Evolutionary conservation across 257 asterid species (phyloP).

Genomic region (Sherardia arvensis): DNA sequence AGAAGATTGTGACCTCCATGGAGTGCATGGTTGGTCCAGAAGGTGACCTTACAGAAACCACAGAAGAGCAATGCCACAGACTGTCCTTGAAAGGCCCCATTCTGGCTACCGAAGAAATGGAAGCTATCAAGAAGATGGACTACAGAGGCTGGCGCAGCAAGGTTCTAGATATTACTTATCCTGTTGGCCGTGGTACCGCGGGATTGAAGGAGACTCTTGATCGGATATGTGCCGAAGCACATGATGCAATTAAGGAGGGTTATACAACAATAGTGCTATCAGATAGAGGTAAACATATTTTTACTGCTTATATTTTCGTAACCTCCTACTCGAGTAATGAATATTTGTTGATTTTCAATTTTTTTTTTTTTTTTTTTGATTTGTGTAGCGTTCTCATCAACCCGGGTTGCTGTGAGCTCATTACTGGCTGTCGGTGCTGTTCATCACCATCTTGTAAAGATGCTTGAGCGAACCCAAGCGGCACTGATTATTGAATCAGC

Average conservation of each 20-base stretch:
- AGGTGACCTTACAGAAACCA: slow-evolving; percentile 97
- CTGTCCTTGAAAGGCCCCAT: slow-evolving; percentile 90
- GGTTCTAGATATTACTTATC: slow-evolving; percentile 81
- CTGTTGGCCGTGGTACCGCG: slow-evolving; percentile 57
- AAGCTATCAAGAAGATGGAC: slow-evolving; percentile 82
- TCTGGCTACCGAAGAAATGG: slow-evolving; percentile 77
- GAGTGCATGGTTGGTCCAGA: slow-evolving; percentile 99
- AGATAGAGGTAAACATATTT: slow-evolving; percentile 63
- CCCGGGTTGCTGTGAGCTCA: slow-evolving; percentile 90
- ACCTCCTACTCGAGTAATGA: background rate
- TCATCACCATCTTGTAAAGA: slow-evolving; percentile 92
- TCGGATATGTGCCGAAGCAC: slow-evolving; percentile 87
- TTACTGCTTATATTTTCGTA: background rate
- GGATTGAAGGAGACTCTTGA: slow-evolving; percentile 93
- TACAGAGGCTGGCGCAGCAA: slow-evolving; percentile 96
- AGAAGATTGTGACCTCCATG: slow-evolving; percentile 96
- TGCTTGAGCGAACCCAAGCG: slow-evolving; percentile 89
- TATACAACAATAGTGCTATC: slow-evolving; percentile 82
- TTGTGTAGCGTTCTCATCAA: slow-evolving; percentile 56
- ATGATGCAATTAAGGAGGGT: slow-evolving; percentile 77
- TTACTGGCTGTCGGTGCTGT: slow-evolving; percentile 96
- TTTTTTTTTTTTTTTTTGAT: slow-evolving; percentile 4
- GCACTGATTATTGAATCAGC: slow-evolving; percentile 92
- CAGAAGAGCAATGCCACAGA: slow-evolving; percentile 96
- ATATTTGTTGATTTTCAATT: background rate